Evolutionary conservation across 108 stramenopile species (phyloP), one percentile per base, ranked within the genome.

Genomic region (Nannochloropsis salina): DNA sequence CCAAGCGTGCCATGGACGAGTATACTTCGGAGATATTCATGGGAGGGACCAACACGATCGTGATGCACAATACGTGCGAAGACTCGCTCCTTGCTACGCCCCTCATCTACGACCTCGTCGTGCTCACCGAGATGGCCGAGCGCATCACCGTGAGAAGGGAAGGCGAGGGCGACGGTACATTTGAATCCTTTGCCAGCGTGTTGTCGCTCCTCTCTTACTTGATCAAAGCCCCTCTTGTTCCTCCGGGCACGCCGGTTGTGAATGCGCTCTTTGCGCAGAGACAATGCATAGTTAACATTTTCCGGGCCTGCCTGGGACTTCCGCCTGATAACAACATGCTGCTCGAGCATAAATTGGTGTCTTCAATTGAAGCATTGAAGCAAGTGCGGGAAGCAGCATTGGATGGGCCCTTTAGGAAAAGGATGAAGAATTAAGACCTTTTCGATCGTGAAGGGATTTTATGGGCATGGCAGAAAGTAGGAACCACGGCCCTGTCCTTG

Each of bases 1-100:
- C 95, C 44, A 99, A 99, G 91, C 95, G 98, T 74, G 98, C 98
- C 80, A 95, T 99, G 97, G 98, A 99, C 85, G 98, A 99, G 90
- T 99, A 97, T 90, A 96, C 96, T 9, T 95, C 94, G 2, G 97
- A 97, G 91, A 99, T 99, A 84, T 99, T 99, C 92, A 95, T 99
- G 98, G 96, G 96, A 3, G 98, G 98, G 42, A 95, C 92, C 85
- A 97, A 97, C 89, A 99, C 98, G 10, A 96, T 99, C 86, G 95
- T 95, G 44, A 96, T 97, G 95, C 98, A 99, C 94, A 99, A 99
- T 87, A 98, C 96, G 40, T 99, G 98, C 89, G 97, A 99, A 90
- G 98, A 99, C 88, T 96, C 96, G 8, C 92, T 99, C 12, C 91
- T 99, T 83, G 98, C 98, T 42, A 95, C 95, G 42, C 98, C 98